phyloP scores from a whole-genome alignment of 352 stramenopile species.

The Phytopythium boreale region DNA sequence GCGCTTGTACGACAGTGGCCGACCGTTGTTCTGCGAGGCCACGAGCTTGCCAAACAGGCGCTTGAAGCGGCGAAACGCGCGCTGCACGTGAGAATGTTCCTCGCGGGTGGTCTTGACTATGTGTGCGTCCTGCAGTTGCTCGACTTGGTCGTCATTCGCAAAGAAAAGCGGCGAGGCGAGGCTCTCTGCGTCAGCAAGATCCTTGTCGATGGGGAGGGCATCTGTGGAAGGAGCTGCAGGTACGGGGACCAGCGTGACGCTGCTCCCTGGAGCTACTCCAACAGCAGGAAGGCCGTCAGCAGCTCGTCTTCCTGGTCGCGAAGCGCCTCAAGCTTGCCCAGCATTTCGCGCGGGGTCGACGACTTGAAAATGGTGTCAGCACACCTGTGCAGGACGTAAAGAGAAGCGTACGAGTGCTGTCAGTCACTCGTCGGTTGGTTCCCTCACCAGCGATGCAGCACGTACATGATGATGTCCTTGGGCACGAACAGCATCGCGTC shows the following conservation, averaged over 20 bases:
- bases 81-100: conserved; percentile 24
- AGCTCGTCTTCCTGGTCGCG: conserved; percentile 38
- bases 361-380: conserved; percentile 27
- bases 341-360: conserved; percentile 12
- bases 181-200: not conserved
- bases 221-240: conserved; percentile 40
- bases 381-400: conserved; percentile 17
- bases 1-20: conserved; percentile 5
- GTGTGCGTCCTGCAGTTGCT: conserved; percentile 44
- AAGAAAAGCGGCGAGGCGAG: conserved; percentile 41
- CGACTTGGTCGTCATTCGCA: conserved; percentile 14
- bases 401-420: not conserved
- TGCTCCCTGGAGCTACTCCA: conserved; percentile 39
- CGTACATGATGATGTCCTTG: conserved; percentile 42
- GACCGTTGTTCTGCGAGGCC: conserved; percentile 3
- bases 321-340: conserved; percentile 35
- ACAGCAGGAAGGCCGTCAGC: conserved; percentile 58
- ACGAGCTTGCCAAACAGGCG: conserved; percentile 30
- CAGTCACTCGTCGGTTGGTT: not conserved
- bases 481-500: conserved; percentile 42
- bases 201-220: conserved; percentile 10
- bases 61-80: conserved; percentile 38
- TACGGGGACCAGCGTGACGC: conserved; percentile 55
- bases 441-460: not conserved
- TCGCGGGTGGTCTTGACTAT: conserved; percentile 25